Base-by-base conservation (phyloP, 306 rosid genomes). In the Cucumis hystrix region DNA sequence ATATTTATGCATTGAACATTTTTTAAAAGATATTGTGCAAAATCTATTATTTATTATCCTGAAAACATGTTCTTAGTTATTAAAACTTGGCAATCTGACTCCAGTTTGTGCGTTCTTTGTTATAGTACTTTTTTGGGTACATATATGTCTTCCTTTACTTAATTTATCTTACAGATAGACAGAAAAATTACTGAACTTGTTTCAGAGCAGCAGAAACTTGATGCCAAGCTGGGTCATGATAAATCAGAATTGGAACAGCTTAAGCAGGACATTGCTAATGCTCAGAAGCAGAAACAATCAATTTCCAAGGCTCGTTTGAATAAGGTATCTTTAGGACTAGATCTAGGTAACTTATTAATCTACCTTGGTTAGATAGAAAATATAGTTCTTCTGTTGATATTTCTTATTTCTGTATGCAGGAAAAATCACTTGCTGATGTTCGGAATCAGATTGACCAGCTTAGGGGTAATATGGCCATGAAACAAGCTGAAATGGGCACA, bases 181-280 rank as follows among this genome's bases (percentile, higher is more conserved):
- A 85, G 84, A 76, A 85, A 82, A 80, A 95, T 95, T 83, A 89
- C 90, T 41, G 90, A 88, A 78, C 88, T 90, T 78, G 92, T 95
- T 77, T 81, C 97, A 63, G 98, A 92, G 86, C 96, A 95, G 92
- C 97, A 92, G 97, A 95, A 92, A 82, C 79, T 82, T 80, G 98
- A 95, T 61, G 98, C 97, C 21, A 83, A 90, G 83, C 82, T 83
- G 78, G 81, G 85, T 51, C 98, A 92, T 64, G 89, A 80, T 78
- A 89, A 80, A 87, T 92, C 97, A 52, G 92, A 90, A 86, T 25
- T 90, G 72, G 97, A 85, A 82, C 97, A 89, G 84, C 89, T 88
- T 67, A 95, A 90, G 84, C 96, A 86, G 87, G 98, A 95, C 80
- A 92, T 95, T 82, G 88, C 91, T 30, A 92, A 95, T 87, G 87